Evolutionary conservation across 2,329 filamentous ascomycete species (phyloP).

Genomic region (Aspergillus fijiensis): DNA sequence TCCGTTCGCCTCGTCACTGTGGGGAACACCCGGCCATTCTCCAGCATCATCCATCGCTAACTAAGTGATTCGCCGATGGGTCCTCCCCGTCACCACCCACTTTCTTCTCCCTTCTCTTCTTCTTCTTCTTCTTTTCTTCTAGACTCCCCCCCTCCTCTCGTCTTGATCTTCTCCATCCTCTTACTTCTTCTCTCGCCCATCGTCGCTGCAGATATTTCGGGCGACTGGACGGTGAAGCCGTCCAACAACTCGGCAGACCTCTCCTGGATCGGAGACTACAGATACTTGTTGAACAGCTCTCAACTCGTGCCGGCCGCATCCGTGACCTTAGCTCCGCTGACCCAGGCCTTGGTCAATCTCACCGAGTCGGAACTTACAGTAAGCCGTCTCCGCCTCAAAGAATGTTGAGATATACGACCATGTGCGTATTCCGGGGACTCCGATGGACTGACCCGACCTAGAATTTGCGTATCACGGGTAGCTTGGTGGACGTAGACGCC

Average conservation of each 20-base stretch:
- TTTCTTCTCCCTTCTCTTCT: slow-evolving; percentile 11
- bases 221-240: slow-evolving; percentile 25
- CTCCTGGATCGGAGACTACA: slow-evolving; percentile 17
- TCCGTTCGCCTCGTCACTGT: slow-evolving; percentile 28
- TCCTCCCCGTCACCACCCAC: slow-evolving; percentile 13
- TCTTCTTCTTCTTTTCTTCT: slow-evolving; percentile 7
- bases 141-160: slow-evolving; percentile 8
- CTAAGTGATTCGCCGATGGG: slow-evolving; percentile 13
- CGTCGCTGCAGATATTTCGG: slow-evolving; percentile 18
- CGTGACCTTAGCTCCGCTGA: slow-evolving; percentile 28
- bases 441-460: slow-evolving; percentile 13
- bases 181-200: slow-evolving; percentile 13
- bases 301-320: slow-evolving; percentile 21
- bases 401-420: not conserved
- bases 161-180: slow-evolving; percentile 14
- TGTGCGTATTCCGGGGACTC: not conserved
- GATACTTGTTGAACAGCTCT: slow-evolving; percentile 26
- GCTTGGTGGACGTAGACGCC: slow-evolving; percentile 28
- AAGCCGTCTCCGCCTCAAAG: slow-evolving; percentile 7
- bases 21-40: slow-evolving; percentile 19
- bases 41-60: slow-evolving; percentile 6
- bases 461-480: slow-evolving; percentile 30
- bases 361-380: slow-evolving; percentile 25
- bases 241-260: slow-evolving; percentile 33
- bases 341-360: slow-evolving; percentile 22